Percentiles rank a stretch among this genome's conserved stretches.
phyloP scores from a whole-genome alignment of 768 basidiomycete genomes.

The Sarcodon aspratus region DNA sequence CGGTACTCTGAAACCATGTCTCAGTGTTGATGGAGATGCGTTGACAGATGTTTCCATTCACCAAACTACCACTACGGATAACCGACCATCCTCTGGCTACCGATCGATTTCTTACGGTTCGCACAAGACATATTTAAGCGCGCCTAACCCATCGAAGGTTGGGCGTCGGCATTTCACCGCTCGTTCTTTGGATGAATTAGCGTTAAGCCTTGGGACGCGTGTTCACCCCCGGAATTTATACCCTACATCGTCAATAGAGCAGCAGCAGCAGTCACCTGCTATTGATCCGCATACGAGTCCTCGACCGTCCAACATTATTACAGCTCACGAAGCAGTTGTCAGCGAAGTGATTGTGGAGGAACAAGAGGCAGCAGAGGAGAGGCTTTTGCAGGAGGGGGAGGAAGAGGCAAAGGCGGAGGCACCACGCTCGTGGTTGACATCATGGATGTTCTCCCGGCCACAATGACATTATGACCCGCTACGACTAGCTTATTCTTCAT shows the following conservation, averaged over 20 bases:
- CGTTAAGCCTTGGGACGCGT: too few species aligned
- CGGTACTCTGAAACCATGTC: too few species aligned
- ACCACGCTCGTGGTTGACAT: conserved; percentile 47
- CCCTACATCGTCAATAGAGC: neutral
- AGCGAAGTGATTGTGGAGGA: conserved; percentile 67
- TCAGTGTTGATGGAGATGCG: neutral
- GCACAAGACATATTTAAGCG: too few species aligned
- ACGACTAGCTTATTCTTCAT: too few species aligned
- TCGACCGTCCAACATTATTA: conserved; percentile 22
- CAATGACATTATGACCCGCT: too few species aligned
- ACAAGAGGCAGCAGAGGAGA: conserved; percentile 39
- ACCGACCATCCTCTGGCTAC: neutral
- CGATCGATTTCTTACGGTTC: too few species aligned
- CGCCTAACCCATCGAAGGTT: too few species aligned
- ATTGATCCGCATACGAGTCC: conserved; percentile 5
- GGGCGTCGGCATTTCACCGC: too few species aligned
- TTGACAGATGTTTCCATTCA: neutral
- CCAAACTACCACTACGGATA: neutral
- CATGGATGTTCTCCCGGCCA: conserved; percentile 43
- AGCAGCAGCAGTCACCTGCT: neutral
- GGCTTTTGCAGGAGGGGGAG: conserved; percentile 42
- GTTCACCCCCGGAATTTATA: neutral
- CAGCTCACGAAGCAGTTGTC: conserved; percentile 51
- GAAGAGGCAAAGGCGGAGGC: conserved; percentile 33
- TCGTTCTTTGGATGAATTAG: too few species aligned